Percentiles rank a stretch among this genome's conserved stretches.
Conservation (phyloP, 148 eudicot species). For the Vaccinium myrtillus region DNA sequence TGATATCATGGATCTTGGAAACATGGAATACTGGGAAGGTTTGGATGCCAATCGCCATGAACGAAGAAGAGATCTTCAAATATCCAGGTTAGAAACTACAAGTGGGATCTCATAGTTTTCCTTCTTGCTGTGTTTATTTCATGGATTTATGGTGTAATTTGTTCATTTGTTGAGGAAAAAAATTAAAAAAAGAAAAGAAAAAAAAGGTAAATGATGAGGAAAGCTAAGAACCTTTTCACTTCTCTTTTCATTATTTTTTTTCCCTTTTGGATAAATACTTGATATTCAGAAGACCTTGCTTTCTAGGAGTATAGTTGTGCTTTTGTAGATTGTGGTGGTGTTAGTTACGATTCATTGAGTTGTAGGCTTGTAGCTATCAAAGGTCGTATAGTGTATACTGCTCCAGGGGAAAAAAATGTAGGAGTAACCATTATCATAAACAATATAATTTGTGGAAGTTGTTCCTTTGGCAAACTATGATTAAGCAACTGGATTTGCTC, state of each 20-base stretch:
- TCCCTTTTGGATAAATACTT: not conserved
- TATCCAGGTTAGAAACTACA: not conserved
- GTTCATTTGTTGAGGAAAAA: not conserved
- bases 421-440: not conserved
- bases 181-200: not conserved
- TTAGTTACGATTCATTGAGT: not conserved
- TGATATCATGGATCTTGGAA: not conserved
- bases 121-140: not conserved
- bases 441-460: too few relatives aligned
- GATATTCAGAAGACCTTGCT: not conserved
- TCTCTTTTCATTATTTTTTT: not conserved
- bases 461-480: not conserved
- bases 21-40: not conserved
- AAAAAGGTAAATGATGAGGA: not conserved
- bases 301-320: not conserved
- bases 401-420: not conserved
- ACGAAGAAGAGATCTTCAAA: not conserved
- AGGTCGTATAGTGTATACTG: not conserved
- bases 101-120: not conserved
- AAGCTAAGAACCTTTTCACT: not conserved
- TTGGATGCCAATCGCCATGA: not conserved
- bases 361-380: not conserved
- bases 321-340: not conserved
- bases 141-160: not conserved
- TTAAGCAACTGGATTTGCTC: not conserved